Evolutionary conservation across 108 stramenopile species (phyloP).

Genomic region (Phaeodactylum tricornutum): DNA sequence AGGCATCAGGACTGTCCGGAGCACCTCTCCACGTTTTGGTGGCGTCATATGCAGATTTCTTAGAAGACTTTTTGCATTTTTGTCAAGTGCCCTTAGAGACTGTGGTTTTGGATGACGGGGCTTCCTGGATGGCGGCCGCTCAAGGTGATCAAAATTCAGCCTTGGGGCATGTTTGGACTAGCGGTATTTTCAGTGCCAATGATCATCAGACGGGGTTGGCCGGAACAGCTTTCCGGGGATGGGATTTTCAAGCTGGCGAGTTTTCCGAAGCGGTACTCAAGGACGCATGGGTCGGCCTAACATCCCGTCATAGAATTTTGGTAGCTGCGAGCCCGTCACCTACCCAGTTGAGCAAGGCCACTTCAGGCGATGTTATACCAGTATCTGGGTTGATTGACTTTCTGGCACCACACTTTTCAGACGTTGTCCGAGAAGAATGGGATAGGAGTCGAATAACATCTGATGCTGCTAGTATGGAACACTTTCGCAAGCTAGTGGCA

Average conservation of each 20-base stretch:
- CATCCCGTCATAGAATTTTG: constrained; percentile 68
- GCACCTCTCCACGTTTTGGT: constrained; percentile 72
- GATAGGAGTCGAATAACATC: constrained; percentile 51
- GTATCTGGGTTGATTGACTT: constrained; percentile 51
- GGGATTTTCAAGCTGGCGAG: constrained; percentile 37
- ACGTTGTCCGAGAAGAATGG: constrained; percentile 74
- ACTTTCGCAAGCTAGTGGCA: constrained; percentile 57
- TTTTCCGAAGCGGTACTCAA: constrained; percentile 23
- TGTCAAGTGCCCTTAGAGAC: constrained; percentile 69
- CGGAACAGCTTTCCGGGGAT: constrained; percentile 18
- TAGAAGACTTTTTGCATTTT: constrained; percentile 71
- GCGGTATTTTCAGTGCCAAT: constrained; percentile 48
- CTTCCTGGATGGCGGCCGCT: constrained; percentile 65
- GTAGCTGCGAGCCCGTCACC: constrained; percentile 13
- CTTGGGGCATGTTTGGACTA: constrained; percentile 52
- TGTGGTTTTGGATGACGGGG: constrained; percentile 70
- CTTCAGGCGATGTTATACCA: constrained; percentile 31
- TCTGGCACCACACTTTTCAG: constrained; percentile 62
- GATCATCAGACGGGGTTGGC: constrained; percentile 61
- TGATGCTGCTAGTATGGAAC: constrained; percentile 57
- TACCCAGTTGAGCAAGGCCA: constrained; percentile 19
- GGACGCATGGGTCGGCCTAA: constrained; percentile 64
- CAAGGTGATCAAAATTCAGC: constrained; percentile 52
- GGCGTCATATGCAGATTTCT: constrained; percentile 52
- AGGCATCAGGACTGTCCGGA: constrained; percentile 42